Conservation (phyloP, 176 grass and related monocot species). For the Themeda triandra region DNA sequence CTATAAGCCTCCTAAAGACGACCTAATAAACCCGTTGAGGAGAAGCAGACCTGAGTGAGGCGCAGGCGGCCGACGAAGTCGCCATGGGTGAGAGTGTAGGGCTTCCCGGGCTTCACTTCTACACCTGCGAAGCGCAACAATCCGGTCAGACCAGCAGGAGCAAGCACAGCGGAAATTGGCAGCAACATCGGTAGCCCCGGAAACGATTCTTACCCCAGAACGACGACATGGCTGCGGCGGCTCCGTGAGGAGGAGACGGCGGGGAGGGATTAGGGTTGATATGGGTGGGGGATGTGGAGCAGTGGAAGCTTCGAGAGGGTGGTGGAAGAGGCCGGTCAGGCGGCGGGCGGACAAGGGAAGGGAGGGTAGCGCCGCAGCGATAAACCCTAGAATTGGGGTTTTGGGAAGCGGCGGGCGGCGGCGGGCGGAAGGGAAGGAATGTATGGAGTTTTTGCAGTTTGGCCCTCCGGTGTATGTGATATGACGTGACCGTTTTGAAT, state of each 20-base stretch:
- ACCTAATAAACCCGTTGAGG: not conserved
- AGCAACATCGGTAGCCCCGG: not conserved
- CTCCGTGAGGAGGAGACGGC: not conserved
- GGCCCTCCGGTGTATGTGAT: not conserved
- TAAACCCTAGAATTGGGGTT: conserved; percentile 49
- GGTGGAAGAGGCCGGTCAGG: not conserved
- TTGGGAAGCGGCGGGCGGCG: not conserved
- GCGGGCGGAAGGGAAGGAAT: conserved; percentile 4
- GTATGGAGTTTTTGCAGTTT: not conserved
- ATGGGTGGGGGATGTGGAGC: not conserved
- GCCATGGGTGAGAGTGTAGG: conserved; percentile 53
- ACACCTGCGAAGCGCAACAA: conserved; percentile 29
- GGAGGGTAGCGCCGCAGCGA: not conserved
- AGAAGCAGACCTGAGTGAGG: conserved; percentile 51
- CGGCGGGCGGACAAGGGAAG: too few relatives aligned
- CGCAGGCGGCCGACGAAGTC: conserved; percentile 53
- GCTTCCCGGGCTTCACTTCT: conserved; percentile 83
- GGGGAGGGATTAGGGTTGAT: not conserved
- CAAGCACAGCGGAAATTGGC: not conserved
- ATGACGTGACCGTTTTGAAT: not conserved
- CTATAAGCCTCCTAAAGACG: not conserved
- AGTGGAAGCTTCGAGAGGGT: conserved; percentile 25
- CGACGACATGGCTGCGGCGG: conserved; percentile 40
- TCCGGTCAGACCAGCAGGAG: not conserved
- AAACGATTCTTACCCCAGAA: conserved; percentile 69